A percentile compares a stretch with the other conserved stretches of the same genome.
Conservation (phyloP, 106 monocot species). For the Narthecium ossifragum region DNA sequence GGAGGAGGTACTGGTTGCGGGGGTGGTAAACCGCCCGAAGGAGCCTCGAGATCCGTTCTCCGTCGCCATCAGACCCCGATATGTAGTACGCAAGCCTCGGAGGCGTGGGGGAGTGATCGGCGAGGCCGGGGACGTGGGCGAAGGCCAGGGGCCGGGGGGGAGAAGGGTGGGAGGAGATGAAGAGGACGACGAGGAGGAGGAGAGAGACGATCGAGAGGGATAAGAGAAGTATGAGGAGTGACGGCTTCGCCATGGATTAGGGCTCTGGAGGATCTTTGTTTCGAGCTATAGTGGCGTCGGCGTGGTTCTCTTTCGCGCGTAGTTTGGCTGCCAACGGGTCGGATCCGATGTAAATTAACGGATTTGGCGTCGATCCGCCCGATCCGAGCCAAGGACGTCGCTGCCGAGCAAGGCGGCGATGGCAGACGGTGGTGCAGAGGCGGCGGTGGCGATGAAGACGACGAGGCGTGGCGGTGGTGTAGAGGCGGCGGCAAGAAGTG, state of each 20-base stretch:
- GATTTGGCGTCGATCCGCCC: too few species aligned
- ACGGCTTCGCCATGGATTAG: conserved; percentile 7
- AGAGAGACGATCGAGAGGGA: neutral
- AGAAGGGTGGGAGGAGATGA: neutral
- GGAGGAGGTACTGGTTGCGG: neutral
- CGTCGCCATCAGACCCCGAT: conserved; percentile 8
- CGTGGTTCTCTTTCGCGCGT: neutral
- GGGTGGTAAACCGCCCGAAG: neutral
- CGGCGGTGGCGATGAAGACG: too few species aligned
- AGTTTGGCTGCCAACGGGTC: conserved; percentile 15
- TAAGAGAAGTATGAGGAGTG: too few species aligned
- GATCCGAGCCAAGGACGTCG: too few species aligned
- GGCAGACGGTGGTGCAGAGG: too few species aligned
- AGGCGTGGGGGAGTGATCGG: neutral
- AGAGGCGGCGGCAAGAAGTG: too few species aligned
- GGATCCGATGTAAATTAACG: too few species aligned
- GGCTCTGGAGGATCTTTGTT: neutral
- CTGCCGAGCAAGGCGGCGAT: too few species aligned
- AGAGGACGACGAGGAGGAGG: neutral
- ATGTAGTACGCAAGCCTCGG: neutral
- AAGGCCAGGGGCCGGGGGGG: neutral
- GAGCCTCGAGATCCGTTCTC: neutral
- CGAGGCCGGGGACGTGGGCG: neutral
- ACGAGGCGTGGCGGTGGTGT: too few species aligned
- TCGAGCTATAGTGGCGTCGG: neutral